Base-by-base conservation (phyloP, 1,139 yeast genomes). In the Pneumocystis sp. region DNA sequence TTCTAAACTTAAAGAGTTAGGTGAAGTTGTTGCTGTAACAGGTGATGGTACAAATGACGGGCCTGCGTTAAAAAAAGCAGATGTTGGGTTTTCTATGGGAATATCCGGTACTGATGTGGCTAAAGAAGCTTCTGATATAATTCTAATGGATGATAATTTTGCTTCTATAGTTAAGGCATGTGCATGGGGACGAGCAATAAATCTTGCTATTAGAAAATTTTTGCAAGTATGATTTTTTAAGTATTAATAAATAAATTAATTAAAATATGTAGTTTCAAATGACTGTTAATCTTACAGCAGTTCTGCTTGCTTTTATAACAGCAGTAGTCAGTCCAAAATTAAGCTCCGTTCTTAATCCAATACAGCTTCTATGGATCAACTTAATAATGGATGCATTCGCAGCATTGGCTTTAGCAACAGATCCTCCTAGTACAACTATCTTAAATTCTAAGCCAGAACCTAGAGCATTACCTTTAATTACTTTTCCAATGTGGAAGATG, bases 161-260 rank as follows among this genome's bases (percentile, higher is more conserved):
- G 81, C 91, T 10, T 93, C 95, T 66, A 93, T 93, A 75, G 97
- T 93, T 64, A 89, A 89, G 75, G 99, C 98, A n/a, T 89, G 93
- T 73, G 89, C 89, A 77, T 95, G 98, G 98, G 99, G 99, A 66
- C 84, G 99, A 76, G 91, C 97, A 65, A 98, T 95, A 68, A 87
- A 96, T 25, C 86, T 87, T 45, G 90, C 97, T 1, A 95, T 93
- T 73, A 89, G 90, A 76, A 93, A 93, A 76, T 93, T 93, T 73
- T 85, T 93, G 74, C 98, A 50, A 31, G 57, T 50, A 50, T 25
- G 17, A 15, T 25, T 50, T 50, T 50, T 12, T 21, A 3, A 21
- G 4, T 39, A 10, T 29, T 21, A 3, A 21, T 42, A 1, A 12
- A 12, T 59, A 12, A 39, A 42, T 19, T 3, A 21, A 15, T 42